phyloP scores from a whole-genome alignment of 345 rosid genomes.

The Gossypium turneri region DNA sequence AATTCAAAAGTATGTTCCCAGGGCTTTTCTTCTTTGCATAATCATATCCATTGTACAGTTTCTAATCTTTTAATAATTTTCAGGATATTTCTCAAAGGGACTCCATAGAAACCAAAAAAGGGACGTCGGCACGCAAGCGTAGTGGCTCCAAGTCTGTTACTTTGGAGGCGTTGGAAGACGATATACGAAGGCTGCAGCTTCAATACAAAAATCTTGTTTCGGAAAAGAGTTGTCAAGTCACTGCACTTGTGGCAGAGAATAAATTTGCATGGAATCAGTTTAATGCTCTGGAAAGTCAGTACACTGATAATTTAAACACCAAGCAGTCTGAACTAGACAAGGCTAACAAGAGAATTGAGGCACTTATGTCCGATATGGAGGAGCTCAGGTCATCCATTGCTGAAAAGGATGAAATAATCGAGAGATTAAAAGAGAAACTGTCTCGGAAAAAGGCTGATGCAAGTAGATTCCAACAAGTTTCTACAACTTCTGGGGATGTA shows the following conservation, averaged over 20 bases:
- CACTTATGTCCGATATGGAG: slow-evolving; percentile 52
- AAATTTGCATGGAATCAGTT: slow-evolving; percentile 76
- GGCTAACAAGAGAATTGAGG: slow-evolving; percentile 47
- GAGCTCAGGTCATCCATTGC: slow-evolving; percentile 49
- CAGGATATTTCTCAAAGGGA: slow-evolving; percentile 26
- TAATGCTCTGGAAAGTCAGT: slow-evolving; percentile 47
- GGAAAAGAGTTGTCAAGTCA: slow-evolving; percentile 49
- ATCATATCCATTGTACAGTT: not conserved
- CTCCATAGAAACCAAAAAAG: slow-evolving; percentile 13
- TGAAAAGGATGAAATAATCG: slow-evolving; percentile 61
- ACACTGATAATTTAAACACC: slow-evolving; percentile 43
- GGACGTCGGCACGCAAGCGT: slow-evolving; percentile 13
- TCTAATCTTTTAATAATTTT: slow-evolving; percentile 11
- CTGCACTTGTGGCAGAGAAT: slow-evolving; percentile 55
- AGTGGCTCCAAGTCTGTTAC: slow-evolving; percentile 24
- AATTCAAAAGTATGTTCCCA: slow-evolving; percentile 39
- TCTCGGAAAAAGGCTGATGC: slow-evolving; percentile 50
- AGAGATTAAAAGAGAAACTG: slow-evolving; percentile 39
- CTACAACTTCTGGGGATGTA: slow-evolving; percentile 44
- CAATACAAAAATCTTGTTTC: slow-evolving; percentile 52
- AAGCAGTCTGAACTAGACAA: slow-evolving; percentile 39
- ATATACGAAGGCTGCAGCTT: slow-evolving; percentile 45
- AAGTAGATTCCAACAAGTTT: slow-evolving; percentile 32
- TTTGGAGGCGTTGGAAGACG: slow-evolving; percentile 30
- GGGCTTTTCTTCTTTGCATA: not conserved